Evolutionary conservation across 2,329 filamentous ascomycete genomes (phyloP).

Genomic region (Trichoderma pleuroti): DNA sequence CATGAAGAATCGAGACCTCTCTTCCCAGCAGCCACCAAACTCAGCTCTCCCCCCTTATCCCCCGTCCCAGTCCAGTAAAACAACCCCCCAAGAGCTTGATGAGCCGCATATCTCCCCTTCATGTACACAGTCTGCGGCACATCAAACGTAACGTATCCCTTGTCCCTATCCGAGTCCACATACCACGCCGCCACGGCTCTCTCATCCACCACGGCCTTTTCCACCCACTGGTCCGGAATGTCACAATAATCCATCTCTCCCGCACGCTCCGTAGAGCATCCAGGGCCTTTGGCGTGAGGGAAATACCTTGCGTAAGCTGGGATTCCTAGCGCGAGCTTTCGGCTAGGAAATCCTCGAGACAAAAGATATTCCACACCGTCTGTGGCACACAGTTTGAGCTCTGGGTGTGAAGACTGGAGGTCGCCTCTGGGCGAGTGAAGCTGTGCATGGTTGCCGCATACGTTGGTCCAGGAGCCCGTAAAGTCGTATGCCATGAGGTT

Average conservation of each 20-base stretch:
- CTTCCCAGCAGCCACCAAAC: conserved; percentile 59
- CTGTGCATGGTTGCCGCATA: conserved; percentile 62
- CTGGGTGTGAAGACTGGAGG: conserved; percentile 26
- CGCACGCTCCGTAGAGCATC: conserved; percentile 46
- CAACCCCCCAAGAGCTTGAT: conserved; percentile 54
- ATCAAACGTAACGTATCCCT: conserved; percentile 62
- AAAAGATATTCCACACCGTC: conserved; percentile 54
- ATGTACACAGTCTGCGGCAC: conserved; percentile 56
- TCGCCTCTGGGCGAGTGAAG: conserved; percentile 44
- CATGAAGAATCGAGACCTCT: conserved; percentile 39
- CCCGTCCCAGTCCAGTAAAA: conserved; percentile 68
- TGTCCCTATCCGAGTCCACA: conserved; percentile 37
- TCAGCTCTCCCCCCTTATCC: conserved; percentile 51
- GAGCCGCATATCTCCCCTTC: conserved; percentile 59
- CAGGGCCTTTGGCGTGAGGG: conserved; percentile 48
- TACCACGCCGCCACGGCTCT: conserved; percentile 56
- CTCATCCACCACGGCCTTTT: conserved; percentile 44
- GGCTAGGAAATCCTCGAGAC: conserved; percentile 49
- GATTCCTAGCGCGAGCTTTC: conserved; percentile 60
- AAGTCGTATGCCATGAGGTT: conserved; percentile 72
- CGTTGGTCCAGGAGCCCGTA: conserved; percentile 57
- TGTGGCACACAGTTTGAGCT: conserved; percentile 46
- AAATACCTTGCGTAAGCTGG: conserved; percentile 63
- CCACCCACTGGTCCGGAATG: conserved; percentile 51
- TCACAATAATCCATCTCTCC: conserved; percentile 62